phyloP scores from a whole-genome alignment of 1,284 basidiomycete genomes.

The Trametes versicolor region DNA sequence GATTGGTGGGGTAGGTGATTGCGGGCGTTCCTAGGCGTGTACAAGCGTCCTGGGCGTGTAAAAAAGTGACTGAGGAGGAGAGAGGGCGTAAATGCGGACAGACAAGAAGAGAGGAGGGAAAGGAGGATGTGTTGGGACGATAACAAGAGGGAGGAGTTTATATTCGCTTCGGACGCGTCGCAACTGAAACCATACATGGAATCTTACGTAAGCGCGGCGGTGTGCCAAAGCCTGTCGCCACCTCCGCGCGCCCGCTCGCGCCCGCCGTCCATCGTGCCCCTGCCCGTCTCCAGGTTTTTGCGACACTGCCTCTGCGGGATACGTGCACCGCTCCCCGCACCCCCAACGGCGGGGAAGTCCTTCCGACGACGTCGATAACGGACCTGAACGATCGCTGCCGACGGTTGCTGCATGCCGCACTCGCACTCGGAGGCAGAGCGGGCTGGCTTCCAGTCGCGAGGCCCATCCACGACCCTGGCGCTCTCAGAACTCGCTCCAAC shows the following conservation, averaged over 20 bases:
- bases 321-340: constrained; percentile 12
- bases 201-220: constrained; percentile 29
- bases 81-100: background rate
- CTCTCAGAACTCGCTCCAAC: constrained; percentile 1
- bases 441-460: constrained; percentile 1
- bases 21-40: constrained; percentile 16
- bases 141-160: constrained; percentile 28
- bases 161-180: constrained; percentile 35
- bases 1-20: constrained; percentile 16
- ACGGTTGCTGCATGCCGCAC: background rate
- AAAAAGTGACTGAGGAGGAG: no score
- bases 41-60: background rate
- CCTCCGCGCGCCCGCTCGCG: background rate
- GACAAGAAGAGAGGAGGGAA: constrained; percentile 5
- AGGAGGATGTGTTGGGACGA: constrained; percentile 22
- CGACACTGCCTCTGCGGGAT: constrained; percentile 9
- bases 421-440: background rate
- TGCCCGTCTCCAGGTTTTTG: background rate
- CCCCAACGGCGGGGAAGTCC: background rate
- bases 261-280: constrained; percentile 4
- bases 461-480: background rate
- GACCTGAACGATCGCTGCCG: background rate
- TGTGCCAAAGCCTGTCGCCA: constrained; percentile 15
- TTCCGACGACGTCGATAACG: constrained; percentile 1
- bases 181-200: constrained; percentile 26